phyloP scores from a whole-genome alignment of 2,329 filamentous ascomycete genomes.

The Coniochaeta sp. region DNA sequence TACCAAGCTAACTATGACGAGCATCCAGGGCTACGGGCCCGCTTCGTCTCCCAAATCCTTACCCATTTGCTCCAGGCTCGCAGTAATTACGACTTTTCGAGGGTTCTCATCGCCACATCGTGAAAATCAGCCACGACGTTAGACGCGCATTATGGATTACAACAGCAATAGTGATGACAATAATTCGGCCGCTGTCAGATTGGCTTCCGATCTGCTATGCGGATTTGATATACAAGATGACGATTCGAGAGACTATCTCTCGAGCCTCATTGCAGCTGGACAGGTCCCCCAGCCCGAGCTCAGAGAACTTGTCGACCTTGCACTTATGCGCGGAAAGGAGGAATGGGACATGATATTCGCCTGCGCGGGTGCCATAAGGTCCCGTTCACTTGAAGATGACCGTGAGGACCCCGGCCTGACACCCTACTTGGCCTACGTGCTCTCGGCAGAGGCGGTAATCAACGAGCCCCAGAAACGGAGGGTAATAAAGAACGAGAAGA shows the following conservation, averaged over 20 bases:
- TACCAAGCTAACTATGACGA: background rate
- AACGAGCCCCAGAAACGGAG: background rate
- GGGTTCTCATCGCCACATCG: background rate
- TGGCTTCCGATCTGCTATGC: slow-evolving; percentile 19
- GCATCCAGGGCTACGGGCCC: background rate
- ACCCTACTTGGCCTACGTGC: background rate
- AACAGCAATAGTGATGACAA: background rate
- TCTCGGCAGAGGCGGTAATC: background rate
- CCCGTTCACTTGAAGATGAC: background rate
- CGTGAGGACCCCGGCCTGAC: background rate
- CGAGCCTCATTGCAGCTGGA: slow-evolving; percentile 15
- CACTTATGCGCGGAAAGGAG: slow-evolving; percentile 22
- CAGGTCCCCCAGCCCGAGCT: slow-evolving; percentile 17
- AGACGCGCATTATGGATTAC: background rate
- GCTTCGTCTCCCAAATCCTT: background rate
- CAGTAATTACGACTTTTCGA: background rate
- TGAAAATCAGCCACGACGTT: background rate
- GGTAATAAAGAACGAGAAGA: background rate
- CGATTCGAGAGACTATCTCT: slow-evolving; percentile 17
- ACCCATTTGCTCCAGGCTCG: background rate
- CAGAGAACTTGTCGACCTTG: slow-evolving; percentile 15
- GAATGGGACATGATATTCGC: slow-evolving; percentile 24
- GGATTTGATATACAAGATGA: slow-evolving; percentile 22
- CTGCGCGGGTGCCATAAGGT: slow-evolving; percentile 19
- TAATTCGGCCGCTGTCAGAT: background rate